Conservation (phyloP, 2,329 filamentous ascomycete species). For the Bipolaris cookei region DNA sequence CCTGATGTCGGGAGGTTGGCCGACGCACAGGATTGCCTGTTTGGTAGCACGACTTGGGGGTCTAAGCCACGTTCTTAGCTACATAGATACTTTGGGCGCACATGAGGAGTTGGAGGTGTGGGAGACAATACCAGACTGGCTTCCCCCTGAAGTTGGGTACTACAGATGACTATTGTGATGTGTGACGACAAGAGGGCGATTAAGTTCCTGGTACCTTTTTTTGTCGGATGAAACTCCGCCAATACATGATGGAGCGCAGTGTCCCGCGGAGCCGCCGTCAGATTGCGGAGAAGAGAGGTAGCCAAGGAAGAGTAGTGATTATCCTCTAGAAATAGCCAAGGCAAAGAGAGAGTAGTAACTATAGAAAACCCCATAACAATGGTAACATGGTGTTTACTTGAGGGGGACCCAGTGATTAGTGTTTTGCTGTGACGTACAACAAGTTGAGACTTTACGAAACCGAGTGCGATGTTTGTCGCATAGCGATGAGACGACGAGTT, state of each 20-base stretch:
- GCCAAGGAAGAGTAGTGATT: not conserved
- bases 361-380: not conserved
- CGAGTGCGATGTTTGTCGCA: not conserved
- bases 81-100: not conserved
- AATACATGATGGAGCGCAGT: not conserved
- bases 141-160: not conserved
- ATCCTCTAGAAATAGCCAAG: not conserved
- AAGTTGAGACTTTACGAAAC: not conserved
- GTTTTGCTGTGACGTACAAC: not conserved
- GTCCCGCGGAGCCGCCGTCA: not conserved
- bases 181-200: not conserved
- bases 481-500: not conserved
- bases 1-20: not conserved
- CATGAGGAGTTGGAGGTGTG: not conserved
- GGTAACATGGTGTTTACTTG: not conserved
- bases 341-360: not conserved
- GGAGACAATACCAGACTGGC: not conserved
- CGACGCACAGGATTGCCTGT: constrained; percentile 1
- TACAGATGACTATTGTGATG: not conserved
- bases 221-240: constrained; percentile 1
- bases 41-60: not conserved
- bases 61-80: constrained; percentile 1
- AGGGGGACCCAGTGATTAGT: constrained; percentile 2
- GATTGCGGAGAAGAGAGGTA: constrained; percentile 7
- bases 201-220: not conserved